Evolutionary conservation across 2,329 filamentous ascomycete species (phyloP).

Genomic region (Monilinia fructigena): DNA sequence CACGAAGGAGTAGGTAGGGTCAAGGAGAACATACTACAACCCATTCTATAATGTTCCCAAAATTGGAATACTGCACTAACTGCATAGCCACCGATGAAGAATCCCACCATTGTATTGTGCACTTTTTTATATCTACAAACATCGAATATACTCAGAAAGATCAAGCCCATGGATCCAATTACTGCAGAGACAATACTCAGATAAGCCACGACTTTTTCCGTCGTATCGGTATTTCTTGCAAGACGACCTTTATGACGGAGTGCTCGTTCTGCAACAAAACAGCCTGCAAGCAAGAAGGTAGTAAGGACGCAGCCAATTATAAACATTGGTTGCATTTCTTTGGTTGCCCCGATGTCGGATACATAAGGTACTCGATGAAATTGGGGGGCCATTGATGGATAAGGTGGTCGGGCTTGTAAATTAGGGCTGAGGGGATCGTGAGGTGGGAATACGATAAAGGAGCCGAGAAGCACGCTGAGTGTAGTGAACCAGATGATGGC

Average conservation of each 20-base stretch:
- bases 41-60: slow-evolving; percentile 81
- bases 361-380: slow-evolving; percentile 68
- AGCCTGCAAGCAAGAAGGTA: slow-evolving; percentile 75
- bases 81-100: slow-evolving; percentile 86
- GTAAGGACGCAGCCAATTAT: slow-evolving; percentile 69
- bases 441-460: slow-evolving; percentile 16
- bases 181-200: slow-evolving; percentile 68
- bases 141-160: slow-evolving; percentile 83
- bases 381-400: slow-evolving; percentile 56
- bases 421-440: not conserved
- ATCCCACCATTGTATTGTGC: slow-evolving; percentile 73
- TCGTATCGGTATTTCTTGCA: slow-evolving; percentile 63
- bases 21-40: slow-evolving; percentile 55
- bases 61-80: slow-evolving; percentile 83
- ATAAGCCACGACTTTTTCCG: slow-evolving; percentile 61
- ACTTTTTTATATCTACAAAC: slow-evolving; percentile 63
- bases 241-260: slow-evolving; percentile 79
- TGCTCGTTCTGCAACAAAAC: slow-evolving; percentile 80
- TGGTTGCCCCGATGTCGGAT: slow-evolving; percentile 59
- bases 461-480: slow-evolving; percentile 10
- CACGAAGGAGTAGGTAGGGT: not conserved
- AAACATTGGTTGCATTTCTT: slow-evolving; percentile 71
- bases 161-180: slow-evolving; percentile 74
- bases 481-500: slow-evolving; percentile 19
- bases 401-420: slow-evolving; percentile 49